These are phyloP conservation scores for Sordariomycetes sp. DNA, from an alignment of 2,329 filamentous ascomycete genomes.

Conservation along the genomic window DNA sequence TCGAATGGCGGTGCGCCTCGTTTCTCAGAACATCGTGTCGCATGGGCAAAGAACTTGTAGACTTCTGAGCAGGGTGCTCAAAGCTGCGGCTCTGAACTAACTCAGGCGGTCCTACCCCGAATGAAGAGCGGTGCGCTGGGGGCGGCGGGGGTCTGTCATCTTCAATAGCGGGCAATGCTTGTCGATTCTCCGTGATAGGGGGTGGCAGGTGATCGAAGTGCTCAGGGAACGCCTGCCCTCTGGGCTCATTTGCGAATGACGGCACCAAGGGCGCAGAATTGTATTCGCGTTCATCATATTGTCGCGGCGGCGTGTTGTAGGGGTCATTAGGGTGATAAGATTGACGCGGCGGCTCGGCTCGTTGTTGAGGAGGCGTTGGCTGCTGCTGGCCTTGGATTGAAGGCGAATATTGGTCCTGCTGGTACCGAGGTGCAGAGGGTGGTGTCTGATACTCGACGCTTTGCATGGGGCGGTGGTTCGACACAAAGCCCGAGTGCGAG, in stretches of 20 bases:
- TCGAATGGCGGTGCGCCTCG: constrained; percentile 46
- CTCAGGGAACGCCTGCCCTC: constrained; percentile 21
- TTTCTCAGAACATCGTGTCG: constrained; percentile 48
- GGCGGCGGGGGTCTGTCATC: constrained; percentile 45
- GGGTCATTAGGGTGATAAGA: constrained; percentile 23
- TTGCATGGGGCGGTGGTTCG: constrained; percentile 44
- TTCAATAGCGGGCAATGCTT: constrained; percentile 23
- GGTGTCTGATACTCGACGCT: constrained; percentile 39
- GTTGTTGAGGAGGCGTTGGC: constrained; percentile 7
- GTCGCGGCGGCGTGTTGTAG: constrained; percentile 22
- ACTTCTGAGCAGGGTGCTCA: constrained; percentile 32
- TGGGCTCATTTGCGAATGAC: constrained; percentile 25
- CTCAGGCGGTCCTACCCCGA: constrained; percentile 35
- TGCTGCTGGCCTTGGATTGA: constrained; percentile 13
- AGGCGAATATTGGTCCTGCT: constrained; percentile 27
- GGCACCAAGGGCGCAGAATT: constrained; percentile 16
- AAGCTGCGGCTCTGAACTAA: constrained; percentile 27
- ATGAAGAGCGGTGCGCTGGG: constrained; percentile 41
- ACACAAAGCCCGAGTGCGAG: constrained; percentile 28
- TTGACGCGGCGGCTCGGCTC: constrained; percentile 16
- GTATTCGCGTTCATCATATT: constrained; percentile 26
- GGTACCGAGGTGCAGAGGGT: constrained; percentile 19
- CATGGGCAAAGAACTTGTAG: constrained; percentile 40
- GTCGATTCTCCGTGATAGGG: constrained; percentile 9
- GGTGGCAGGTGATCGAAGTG: constrained; percentile 17